Percentiles rank a stretch among this genome's conserved stretches.
These are phyloP conservation scores for Thelonectria olida DNA, from an alignment of 2,329 filamentous ascomycete species.

Conservation along the genomic window DNA sequence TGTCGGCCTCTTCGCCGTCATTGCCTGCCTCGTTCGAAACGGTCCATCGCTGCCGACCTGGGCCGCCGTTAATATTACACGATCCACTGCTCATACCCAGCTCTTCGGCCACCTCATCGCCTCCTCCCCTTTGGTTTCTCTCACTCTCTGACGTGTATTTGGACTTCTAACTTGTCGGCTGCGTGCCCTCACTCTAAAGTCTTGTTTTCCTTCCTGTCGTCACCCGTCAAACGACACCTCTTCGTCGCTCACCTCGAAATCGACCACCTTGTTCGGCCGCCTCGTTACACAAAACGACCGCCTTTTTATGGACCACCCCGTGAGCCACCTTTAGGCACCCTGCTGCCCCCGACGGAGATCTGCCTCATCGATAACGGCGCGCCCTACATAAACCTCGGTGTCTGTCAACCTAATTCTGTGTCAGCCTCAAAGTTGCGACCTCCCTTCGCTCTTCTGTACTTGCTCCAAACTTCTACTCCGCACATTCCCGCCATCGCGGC, in stretches of 20 bases:
- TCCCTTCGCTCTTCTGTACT: too few species aligned
- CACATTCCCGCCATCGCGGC: conserved; percentile 3
- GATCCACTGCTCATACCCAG: conserved; percentile 23
- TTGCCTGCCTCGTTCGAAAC: conserved; percentile 18
- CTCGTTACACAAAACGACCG: conserved; percentile 30
- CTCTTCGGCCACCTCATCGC: conserved; percentile 20
- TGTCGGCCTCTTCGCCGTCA: conserved; percentile 12
- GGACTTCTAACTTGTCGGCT: conserved; percentile 15
- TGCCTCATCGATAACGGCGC: conserved; percentile 26
- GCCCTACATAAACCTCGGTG: conserved; percentile 8
- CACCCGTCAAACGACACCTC: conserved; percentile 28
- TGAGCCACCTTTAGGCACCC: conserved; percentile 43
- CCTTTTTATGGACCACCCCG: conserved; percentile 45
- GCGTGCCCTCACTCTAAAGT: conserved; percentile 13
- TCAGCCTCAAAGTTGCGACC: too few species aligned
- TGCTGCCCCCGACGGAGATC: conserved; percentile 36
- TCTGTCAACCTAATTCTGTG: conserved; percentile 13
- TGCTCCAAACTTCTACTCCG: too few species aligned
- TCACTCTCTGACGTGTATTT: conserved; percentile 20
- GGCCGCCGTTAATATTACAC: conserved; percentile 26
- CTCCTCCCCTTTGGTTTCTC: conserved; percentile 10
- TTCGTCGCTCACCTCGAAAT: conserved; percentile 14
- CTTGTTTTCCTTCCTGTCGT: conserved; percentile 6
- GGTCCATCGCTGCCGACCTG: conserved; percentile 18
- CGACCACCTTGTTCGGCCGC: conserved; percentile 21